Base-by-base conservation (phyloP, 352 stramenopile species). In the Phytophthora fragariaefolia region DNA sequence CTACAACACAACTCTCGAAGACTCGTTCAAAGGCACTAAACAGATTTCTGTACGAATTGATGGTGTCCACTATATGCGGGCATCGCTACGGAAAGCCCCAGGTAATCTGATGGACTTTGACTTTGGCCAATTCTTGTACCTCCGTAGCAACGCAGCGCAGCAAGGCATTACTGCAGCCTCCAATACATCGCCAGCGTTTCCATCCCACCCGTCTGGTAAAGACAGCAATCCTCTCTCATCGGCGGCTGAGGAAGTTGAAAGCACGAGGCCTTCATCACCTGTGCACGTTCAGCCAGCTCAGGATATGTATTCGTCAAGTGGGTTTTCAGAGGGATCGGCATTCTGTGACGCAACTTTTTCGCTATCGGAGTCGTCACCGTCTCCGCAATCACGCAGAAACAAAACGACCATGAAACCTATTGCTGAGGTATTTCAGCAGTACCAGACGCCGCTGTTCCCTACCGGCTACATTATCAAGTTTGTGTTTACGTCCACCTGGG, bases 381-480 rank as follows among this genome's bases (percentile, higher is more conserved):
- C 48, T 30, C 26, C 30, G 4, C 57, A 46, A 46, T 42, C 43
- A 42, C 28, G 34, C 9, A 42, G 9, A 7, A 69, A 56, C 26
- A 73, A 62, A 32, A 70, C 26, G 23, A 12, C 18, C 24, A 89
- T 88, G 73, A 78, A 73, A 13, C 85, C 83, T 6, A 84, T 90
- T 18, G 62, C 71, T 13, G 77, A 86, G 48, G 48, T 94, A 18
- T 83, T 84, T 10, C 91, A 97, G 71, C 81, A 97, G 63, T 97
- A 97, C 75, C 85, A 97, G 62, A 92, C 90, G 9, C 83, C 85
- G 26, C 63, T 96, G 2, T 92, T 92, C 46, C 90, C 89, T 2
- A 89, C 82, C 0, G 87, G 91, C 4, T 93, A 89, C 77, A 93
- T 96, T 28, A 74, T 97, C 73, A 95, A 97, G 64, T 89, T 93